A percentile compares a stretch with the other conserved stretches of the same genome.
These are phyloP conservation scores for Syzygium grande DNA, from an alignment of 345 rosid genomes.

Conservation along the genomic window DNA sequence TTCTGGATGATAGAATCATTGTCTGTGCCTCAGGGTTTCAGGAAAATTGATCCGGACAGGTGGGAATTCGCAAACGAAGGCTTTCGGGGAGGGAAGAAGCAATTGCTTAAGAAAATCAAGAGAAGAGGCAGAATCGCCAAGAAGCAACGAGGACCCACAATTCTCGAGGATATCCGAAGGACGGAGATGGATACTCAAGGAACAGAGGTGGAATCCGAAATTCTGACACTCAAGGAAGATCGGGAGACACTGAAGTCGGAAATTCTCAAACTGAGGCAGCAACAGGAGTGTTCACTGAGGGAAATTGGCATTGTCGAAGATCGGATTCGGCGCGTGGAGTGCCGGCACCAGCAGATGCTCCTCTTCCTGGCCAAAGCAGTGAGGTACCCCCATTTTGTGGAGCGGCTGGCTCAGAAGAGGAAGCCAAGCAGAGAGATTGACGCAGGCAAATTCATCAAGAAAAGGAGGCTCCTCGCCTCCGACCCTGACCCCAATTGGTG, in stretches of 20 bases:
- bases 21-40: slow-evolving; percentile 38
- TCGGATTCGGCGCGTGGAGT: slow-evolving; percentile 24
- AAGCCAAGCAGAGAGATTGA: slow-evolving; percentile 21
- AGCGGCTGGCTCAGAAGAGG: slow-evolving; percentile 30
- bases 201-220: slow-evolving; percentile 14
- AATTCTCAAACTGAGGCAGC: slow-evolving; percentile 30
- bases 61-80: slow-evolving; percentile 65
- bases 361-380: slow-evolving; percentile 37
- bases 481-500: background rate
- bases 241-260: slow-evolving; percentile 27
- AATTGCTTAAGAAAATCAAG: slow-evolving; percentile 51
- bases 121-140: slow-evolving; percentile 23
- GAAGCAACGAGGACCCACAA: slow-evolving; percentile 20
- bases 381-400: slow-evolving; percentile 29
- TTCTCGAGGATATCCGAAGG: background rate
- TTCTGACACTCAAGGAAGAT: slow-evolving; percentile 33
- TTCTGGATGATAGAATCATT: background rate
- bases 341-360: slow-evolving; percentile 40
- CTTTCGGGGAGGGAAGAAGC: slow-evolving; percentile 49
- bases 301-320: slow-evolving; percentile 27
- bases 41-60: slow-evolving; percentile 50
- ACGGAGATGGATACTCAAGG: background rate
- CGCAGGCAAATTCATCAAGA: slow-evolving; percentile 17
- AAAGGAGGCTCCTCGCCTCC: slow-evolving; percentile 16
- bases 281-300: slow-evolving; percentile 28